Base-by-base conservation (phyloP, 1,284 basidiomycete species). In the Sanguinoderma infundibulare region DNA sequence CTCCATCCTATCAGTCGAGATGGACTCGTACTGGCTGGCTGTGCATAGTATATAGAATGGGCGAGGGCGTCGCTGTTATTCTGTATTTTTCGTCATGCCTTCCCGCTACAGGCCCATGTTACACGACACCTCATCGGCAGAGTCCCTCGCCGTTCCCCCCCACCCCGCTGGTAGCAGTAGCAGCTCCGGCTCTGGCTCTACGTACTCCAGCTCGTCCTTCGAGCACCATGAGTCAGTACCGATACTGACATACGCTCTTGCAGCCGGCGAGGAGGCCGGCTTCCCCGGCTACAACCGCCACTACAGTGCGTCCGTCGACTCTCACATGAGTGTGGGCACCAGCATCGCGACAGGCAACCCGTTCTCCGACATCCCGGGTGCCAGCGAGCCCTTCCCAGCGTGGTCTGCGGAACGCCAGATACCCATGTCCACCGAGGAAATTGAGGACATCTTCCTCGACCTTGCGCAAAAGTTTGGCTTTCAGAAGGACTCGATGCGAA, bases 391-490 rank as follows among this genome's bases (percentile, higher is more conserved):
- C 26, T 97, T 95, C 74, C 97, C 98, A 52, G 96, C 96, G 40
- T 99, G 98, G 97, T 88, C 92, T 36, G 84, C 91, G 44, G 94
- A 98, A 69, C 90, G 93, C 68, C 92, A 96, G 75, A 97, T 98
- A 67, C 98, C 97, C 61, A 91, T 99, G 73, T 96, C 95, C 54
- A 97, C 94, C 67, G 97, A 99, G 72, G 97, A 99, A 79, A 98
- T 99, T 66, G 98, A 99, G 78, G 98, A 99, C 75, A 96, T 99
- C 65, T 96, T 99, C 74, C 92, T 99, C 72, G 98, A 99, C 78
- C 87, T 99, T 61, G 92, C 95, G 54, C 96, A 99, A 82, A 99
- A 99, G 81, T 99, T 99, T 75, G 98, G 98, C 65, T 99, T 99
- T 79, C 98, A 96, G 79, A 86, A 92, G 60, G 95, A 97, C 74